A percentile compares a stretch with the other conserved stretches of the same genome.
Conservation (phyloP, 2,329 filamentous ascomycete species). For the Pseudogymnoascus sp. region DNA sequence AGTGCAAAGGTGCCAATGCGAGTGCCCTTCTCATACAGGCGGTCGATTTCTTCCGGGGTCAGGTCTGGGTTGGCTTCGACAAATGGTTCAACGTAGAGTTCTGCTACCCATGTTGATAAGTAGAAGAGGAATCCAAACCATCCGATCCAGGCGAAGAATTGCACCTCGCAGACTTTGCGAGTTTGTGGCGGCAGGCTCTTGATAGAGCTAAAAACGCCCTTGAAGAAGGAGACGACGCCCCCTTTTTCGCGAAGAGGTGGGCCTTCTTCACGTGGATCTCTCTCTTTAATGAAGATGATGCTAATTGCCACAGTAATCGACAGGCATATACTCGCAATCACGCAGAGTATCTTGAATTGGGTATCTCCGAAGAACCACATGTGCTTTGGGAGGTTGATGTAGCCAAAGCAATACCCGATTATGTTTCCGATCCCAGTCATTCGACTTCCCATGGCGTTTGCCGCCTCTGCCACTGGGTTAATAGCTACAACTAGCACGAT, state of each 20-base stretch:
- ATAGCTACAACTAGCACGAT: background rate
- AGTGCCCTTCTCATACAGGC: slow-evolving; percentile 75
- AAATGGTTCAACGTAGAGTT: slow-evolving; percentile 81
- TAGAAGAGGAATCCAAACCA: slow-evolving; percentile 97
- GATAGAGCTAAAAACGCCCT: slow-evolving; percentile 66
- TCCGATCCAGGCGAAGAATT: slow-evolving; percentile 85
- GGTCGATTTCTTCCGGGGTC: slow-evolving; percentile 65
- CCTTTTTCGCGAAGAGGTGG: slow-evolving; percentile 49
- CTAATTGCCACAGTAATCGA: slow-evolving; percentile 62
- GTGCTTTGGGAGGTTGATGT: slow-evolving; percentile 65
- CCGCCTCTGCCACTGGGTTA: slow-evolving; percentile 49
- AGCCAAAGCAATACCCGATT: slow-evolving; percentile 79
- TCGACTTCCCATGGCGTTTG: slow-evolving; percentile 89
- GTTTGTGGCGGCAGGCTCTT: slow-evolving; percentile 74
- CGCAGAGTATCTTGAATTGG: slow-evolving; percentile 89
- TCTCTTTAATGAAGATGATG: slow-evolving; percentile 61
- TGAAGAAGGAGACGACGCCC: slow-evolving; percentile 72
- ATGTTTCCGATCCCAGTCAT: slow-evolving; percentile 86
- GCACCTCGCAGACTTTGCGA: slow-evolving; percentile 69
- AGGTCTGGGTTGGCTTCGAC: slow-evolving; percentile 72
- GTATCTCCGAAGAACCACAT: slow-evolving; percentile 75
- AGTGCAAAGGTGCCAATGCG: slow-evolving; percentile 83
- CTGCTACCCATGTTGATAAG: slow-evolving; percentile 85
- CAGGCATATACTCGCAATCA: slow-evolving; percentile 71
- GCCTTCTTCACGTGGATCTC: slow-evolving; percentile 68